Percentiles rank a stretch among this genome's conserved stretches.
Conservation (phyloP, 371 early-diverging fungal species). For the Mucor saturninus region DNA sequence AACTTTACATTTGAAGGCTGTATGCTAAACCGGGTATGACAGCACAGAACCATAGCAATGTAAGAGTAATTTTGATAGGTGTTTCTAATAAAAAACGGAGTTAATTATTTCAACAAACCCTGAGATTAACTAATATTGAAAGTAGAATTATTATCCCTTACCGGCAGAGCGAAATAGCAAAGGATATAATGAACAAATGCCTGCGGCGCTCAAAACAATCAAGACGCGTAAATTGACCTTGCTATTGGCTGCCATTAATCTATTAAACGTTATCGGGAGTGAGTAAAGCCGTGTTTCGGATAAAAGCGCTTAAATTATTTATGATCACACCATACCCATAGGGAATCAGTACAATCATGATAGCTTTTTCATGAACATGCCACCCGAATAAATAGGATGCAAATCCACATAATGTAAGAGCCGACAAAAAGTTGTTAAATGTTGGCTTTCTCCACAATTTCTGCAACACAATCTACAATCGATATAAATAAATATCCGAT, state of each 20-base stretch:
- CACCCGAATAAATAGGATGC: conserved; percentile 94
- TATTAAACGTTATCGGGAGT: conserved; percentile 22
- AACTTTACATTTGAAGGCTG: conserved; percentile 45
- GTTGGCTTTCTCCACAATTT: conserved; percentile 72
- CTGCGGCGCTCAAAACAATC: conserved; percentile 71
- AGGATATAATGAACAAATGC: conserved; percentile 85
- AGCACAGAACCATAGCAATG: conserved; percentile 61
- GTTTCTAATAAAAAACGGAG: conserved; percentile 53
- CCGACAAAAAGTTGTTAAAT: conserved; percentile 71
- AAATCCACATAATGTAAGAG: conserved; percentile 81
- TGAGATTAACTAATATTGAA: background rate
- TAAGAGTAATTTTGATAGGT: conserved; percentile 61
- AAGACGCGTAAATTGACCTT: conserved; percentile 60
- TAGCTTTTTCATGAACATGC: conserved; percentile 99
- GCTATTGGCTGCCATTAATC: conserved; percentile 54
- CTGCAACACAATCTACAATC: conserved; percentile 43
- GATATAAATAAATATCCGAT: background rate
- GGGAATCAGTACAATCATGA: conserved; percentile 84
- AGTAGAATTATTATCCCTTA: conserved; percentile 28
- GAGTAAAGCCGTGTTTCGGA: conserved; percentile 4
- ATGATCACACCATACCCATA: conserved; percentile 53
- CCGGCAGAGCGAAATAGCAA: conserved; percentile 80
- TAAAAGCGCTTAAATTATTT: background rate
- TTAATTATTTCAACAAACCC: background rate
- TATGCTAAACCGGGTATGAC: conserved; percentile 55